Percentiles rank a stretch among this genome's conserved stretches.
Conservation (phyloP, 805 yeast genomes). For the Candida silvicultrix region DNA sequence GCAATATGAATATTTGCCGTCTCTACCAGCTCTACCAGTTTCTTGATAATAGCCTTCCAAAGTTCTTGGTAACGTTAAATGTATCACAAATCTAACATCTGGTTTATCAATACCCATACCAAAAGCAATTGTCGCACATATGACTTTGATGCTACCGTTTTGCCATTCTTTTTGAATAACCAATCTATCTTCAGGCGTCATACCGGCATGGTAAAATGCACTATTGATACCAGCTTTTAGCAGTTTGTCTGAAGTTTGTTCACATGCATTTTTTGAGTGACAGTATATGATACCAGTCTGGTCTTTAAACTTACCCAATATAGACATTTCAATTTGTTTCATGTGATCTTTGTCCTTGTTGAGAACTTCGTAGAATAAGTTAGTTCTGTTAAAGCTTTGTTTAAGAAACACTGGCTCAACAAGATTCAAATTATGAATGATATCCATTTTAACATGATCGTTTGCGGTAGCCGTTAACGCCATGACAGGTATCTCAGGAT, state of each 20-base stretch:
- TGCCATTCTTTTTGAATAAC: constrained; percentile 84
- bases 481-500: constrained; percentile 83
- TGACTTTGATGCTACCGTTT: constrained; percentile 56
- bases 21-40: constrained; percentile 98
- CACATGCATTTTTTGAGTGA: constrained; percentile 85
- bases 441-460: constrained; percentile 81
- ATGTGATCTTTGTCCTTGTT: constrained; percentile 51
- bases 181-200: constrained; percentile 70
- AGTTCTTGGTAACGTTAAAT: constrained; percentile 80
- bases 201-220: constrained; percentile 91
- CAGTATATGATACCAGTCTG: constrained; percentile 90
- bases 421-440: constrained; percentile 69
- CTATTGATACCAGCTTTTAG: constrained; percentile 55
- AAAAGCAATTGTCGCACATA: constrained; percentile 97
- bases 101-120: constrained; percentile 99
- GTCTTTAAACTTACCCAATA: constrained; percentile 42
- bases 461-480: constrained; percentile 98
- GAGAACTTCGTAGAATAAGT: constrained; percentile 71
- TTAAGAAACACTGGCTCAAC: constrained; percentile 58
- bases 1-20: constrained; percentile 79
- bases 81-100: constrained; percentile 88
- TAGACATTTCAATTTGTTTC: constrained; percentile 53
- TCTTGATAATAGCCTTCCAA: constrained; percentile 97
- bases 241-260: constrained; percentile 63
- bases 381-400: constrained; percentile 90